phyloP scores from a whole-genome alignment of 2,329 filamentous ascomycete genomes.

The Sarocladium kiliense region DNA sequence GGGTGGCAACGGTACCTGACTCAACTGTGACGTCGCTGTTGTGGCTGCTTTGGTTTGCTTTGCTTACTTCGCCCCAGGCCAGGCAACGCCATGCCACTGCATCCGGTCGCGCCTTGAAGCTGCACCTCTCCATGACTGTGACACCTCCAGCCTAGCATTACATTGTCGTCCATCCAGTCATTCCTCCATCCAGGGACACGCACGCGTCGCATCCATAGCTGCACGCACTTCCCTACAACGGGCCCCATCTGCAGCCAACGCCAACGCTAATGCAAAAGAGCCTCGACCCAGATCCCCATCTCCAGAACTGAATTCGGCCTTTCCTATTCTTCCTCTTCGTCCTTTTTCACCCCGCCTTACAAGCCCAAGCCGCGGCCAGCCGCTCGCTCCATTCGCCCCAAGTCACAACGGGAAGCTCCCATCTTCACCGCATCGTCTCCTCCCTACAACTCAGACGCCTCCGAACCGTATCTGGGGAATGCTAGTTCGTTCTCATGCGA shows the following conservation, averaged over 20 bases:
- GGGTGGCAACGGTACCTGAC: background rate
- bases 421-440: background rate
- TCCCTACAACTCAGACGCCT: too few relatives aligned
- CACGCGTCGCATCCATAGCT: too few relatives aligned
- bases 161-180: too few relatives aligned
- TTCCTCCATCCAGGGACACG: too few relatives aligned
- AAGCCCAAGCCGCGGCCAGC: background rate
- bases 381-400: background rate
- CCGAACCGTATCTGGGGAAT: too few relatives aligned
- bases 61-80: too few relatives aligned
- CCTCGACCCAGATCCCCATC: background rate
- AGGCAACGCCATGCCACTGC: too few relatives aligned
- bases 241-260: background rate
- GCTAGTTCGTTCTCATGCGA: too few relatives aligned
- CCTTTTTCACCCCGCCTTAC: background rate
- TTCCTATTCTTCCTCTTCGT: background rate
- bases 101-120: background rate
- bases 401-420: background rate
- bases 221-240: too few relatives aligned
- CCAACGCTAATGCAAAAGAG: constrained; percentile 3
- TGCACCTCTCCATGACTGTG: background rate
- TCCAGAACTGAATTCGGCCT: background rate
- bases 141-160: background rate
- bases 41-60: too few relatives aligned
- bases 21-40: background rate